Evolutionary conservation across 495 filamentous ascomycete species (phyloP).

Genomic region (Xylaria acuta): DNA sequence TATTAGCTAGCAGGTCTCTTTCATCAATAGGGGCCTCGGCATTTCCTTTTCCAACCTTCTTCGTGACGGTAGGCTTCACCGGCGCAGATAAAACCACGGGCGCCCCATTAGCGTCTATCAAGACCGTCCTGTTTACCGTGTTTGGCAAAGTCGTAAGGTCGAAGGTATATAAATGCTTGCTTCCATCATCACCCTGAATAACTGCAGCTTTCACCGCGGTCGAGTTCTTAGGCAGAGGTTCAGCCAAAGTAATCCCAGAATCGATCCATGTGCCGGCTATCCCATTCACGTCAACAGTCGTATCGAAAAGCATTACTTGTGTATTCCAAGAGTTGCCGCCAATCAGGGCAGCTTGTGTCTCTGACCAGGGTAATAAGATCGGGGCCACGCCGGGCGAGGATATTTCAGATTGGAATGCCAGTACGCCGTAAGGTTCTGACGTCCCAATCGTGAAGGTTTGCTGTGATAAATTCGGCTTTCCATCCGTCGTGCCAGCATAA

Average conservation of each 20-base stretch:
- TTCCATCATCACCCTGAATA: constrained; percentile 73
- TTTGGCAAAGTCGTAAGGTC: constrained; percentile 82
- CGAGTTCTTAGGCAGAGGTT: constrained; percentile 60
- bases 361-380: constrained; percentile 78
- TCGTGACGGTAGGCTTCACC: constrained; percentile 30
- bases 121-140: constrained; percentile 67
- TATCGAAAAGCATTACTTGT: constrained; percentile 68
- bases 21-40: constrained; percentile 27
- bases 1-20: constrained; percentile 54
- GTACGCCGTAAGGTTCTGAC: constrained; percentile 61
- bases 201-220: constrained; percentile 63
- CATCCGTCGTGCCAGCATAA: constrained; percentile 77
- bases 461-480: constrained; percentile 60
- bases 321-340: constrained; percentile 73
- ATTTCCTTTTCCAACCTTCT: constrained; percentile 6
- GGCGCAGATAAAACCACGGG: constrained; percentile 52
- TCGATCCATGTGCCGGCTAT: constrained; percentile 64
- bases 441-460: constrained; percentile 79
- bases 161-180: constrained; percentile 83
- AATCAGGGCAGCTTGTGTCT: constrained; percentile 73
- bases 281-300: constrained; percentile 28
- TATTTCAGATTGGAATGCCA: constrained; percentile 53
- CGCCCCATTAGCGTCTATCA: constrained; percentile 54
- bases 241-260: constrained; percentile 65
- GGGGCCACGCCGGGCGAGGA: constrained; percentile 71